Conservation (phyloP, 164 flowering plant genomes). For the Kalanchoe fedtschenkoi region DNA sequence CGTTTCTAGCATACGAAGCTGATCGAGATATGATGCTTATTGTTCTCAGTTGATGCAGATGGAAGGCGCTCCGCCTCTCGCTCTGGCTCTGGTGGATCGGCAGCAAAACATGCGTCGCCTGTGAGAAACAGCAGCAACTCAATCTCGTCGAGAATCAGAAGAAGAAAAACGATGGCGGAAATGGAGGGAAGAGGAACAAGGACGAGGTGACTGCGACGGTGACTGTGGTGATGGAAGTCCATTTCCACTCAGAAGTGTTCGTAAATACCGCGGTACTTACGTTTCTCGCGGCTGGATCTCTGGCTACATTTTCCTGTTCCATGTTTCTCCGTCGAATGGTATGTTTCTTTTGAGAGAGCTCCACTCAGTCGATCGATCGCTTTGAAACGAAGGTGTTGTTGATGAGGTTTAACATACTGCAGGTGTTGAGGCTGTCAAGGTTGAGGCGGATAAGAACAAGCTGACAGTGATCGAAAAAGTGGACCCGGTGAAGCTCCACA, state of each 20-base stretch:
- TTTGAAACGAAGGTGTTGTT: not conserved
- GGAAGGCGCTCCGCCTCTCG: too few species aligned
- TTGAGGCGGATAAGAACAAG: not conserved
- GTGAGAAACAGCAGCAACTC: too few species aligned
- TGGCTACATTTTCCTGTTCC: too few species aligned
- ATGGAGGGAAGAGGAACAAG: not conserved
- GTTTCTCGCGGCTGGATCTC: too few species aligned
- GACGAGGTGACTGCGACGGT: not conserved
- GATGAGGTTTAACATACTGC: not conserved
- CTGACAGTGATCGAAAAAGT: not conserved
- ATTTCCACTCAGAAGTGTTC: not conserved
- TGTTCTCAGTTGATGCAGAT: too few species aligned
- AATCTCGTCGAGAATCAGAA: not conserved
- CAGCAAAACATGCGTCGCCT: too few species aligned
- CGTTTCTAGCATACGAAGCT: too few species aligned
- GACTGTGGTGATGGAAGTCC: not conserved
- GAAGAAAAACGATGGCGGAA: not conserved
- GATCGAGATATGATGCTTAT: too few species aligned
- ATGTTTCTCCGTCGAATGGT: not conserved
- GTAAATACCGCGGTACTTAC: not conserved
- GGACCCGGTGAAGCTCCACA: conserved; percentile 1
- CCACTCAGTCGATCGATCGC: too few species aligned
- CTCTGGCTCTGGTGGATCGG: too few species aligned
- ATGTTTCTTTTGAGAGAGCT: too few species aligned
- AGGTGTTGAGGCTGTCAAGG: conserved; percentile 2